Base-by-base conservation (phyloP, 2,329 filamentous ascomycete genomes). In the Ophiostoma triangulosporum region DNA sequence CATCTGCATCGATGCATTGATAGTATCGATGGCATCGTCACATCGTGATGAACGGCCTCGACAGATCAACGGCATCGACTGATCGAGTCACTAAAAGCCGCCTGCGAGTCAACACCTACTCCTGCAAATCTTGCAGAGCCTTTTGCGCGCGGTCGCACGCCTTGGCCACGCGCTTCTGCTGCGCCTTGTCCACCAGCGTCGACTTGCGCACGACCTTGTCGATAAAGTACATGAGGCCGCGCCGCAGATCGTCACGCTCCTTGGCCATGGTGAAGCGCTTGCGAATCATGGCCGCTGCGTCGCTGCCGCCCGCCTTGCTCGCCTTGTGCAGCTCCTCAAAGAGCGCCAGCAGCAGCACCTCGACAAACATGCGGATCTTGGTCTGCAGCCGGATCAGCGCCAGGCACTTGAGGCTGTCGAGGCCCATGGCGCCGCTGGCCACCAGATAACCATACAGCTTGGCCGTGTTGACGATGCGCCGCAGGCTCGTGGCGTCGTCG, bases 211-310 rank as follows among this genome's bases (percentile, higher is more conserved):
- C 75, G 45, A 84, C 77, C 64, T 85, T 89, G 62, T 80, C 79
- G 51, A 97, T 63, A 63, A 95, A 93, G 66, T 84, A 94, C 57
- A 86, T 81, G 59, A 96, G 63, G 0, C 87, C 86, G 54, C 79
- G 79, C 5, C 83, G 80, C 57, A 96, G 76, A 54, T 83, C 78
- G 0, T 82, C 80, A 2, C 79, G 74, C 32, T 81, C 78, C 55
- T 78, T 77, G 1, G 80, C 77, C 11, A 77, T 77, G 17, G 76
- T 69, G 64, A 95, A 87, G 1, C 88, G 69, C 49, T 81, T 81
- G 57, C 78, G 71, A 27, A 95, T 68, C 8, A 53, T 52, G 17
- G 32, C 27, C 12, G 35, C 38, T 5, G 50, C 1, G 72, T 70
- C 52, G 73, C 72, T 54, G 82, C 56, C 56, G 54, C 50, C 35